phyloP scores from a whole-genome alignment of 2,329 filamentous ascomycete species.

The Fonsecaea nubica region DNA sequence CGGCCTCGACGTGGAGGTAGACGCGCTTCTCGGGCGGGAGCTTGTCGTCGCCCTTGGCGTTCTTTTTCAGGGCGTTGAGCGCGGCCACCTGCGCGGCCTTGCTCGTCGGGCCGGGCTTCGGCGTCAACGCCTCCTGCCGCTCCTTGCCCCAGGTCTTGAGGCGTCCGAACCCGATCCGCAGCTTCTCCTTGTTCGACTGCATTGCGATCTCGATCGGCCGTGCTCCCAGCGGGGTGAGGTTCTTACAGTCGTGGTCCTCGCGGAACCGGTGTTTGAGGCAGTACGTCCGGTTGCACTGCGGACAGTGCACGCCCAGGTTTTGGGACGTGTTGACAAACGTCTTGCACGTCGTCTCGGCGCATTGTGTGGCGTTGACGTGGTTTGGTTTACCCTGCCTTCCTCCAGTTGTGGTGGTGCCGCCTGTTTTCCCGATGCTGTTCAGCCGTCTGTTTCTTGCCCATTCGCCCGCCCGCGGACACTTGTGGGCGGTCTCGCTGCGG shows the following conservation, averaged over 20 bases:
- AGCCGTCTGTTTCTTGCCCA: constrained; percentile 62
- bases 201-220: constrained; percentile 42
- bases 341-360: constrained; percentile 57
- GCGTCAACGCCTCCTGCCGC: constrained; percentile 71
- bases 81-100: constrained; percentile 71
- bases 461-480: constrained; percentile 66
- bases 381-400: constrained; percentile 56
- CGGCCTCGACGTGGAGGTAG: constrained; percentile 88
- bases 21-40: constrained; percentile 82
- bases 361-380: constrained; percentile 61
- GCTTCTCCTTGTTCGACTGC: constrained; percentile 60
- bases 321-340: constrained; percentile 60
- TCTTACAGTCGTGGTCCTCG: constrained; percentile 83
- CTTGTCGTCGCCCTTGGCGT: constrained; percentile 87
- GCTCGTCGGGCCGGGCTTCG: constrained; percentile 68
- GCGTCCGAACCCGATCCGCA: constrained; percentile 75
- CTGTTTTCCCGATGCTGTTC: constrained; percentile 40
- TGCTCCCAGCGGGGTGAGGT: constrained; percentile 68
- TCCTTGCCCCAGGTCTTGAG: constrained; percentile 80
- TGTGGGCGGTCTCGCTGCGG: constrained; percentile 82
- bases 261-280: constrained; percentile 59
- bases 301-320: constrained; percentile 58
- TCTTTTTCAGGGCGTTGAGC: constrained; percentile 79
- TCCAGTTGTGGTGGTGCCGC: too few relatives aligned
- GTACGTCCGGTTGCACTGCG: constrained; percentile 57